A percentile compares a stretch with the other conserved stretches of the same genome.
Conservation (phyloP, 2,329 filamentous ascomycete species). For the Cladosporium oxysporum region DNA sequence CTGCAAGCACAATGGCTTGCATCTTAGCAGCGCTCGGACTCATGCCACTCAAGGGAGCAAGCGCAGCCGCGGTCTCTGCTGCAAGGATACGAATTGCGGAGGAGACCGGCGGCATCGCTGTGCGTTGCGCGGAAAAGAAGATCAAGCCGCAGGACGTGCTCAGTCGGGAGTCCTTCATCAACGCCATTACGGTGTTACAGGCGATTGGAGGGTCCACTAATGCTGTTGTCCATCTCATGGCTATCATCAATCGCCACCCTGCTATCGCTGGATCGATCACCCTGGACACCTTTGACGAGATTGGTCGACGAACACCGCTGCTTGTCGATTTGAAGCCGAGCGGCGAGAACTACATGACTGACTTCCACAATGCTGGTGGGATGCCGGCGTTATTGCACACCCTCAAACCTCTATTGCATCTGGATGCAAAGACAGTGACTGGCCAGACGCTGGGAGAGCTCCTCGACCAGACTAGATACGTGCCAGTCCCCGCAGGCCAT, state of each 20-base stretch:
- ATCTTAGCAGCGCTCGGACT: conserved; percentile 54
- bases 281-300: conserved; percentile 50
- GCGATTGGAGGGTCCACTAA: conserved; percentile 50
- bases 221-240: conserved; percentile 47
- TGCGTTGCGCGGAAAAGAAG: conserved; percentile 41
- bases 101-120: conserved; percentile 54
- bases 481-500: conserved; percentile 46
- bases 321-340: conserved; percentile 55
- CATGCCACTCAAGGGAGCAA: conserved; percentile 55
- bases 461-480: conserved; percentile 42
- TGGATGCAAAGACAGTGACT: conserved; percentile 49
- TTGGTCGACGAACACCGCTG: conserved; percentile 50
- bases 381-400: conserved; percentile 52
- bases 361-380: conserved; percentile 56
- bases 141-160: conserved; percentile 48
- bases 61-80: conserved; percentile 56
- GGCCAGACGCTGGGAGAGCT: conserved; percentile 51
- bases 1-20: conserved; percentile 60
- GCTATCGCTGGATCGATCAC: conserved; percentile 48
- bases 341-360: conserved; percentile 56
- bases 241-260: conserved; percentile 54
- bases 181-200: conserved; percentile 48
- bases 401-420: conserved; percentile 49
- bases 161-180: conserved; percentile 51
- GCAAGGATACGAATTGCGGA: conserved; percentile 55